Evolutionary conservation across 257 asterid genomes (phyloP), one percentile per base, ranked within the genome.

Genomic region (Fraxinus quadrangulata): DNA sequence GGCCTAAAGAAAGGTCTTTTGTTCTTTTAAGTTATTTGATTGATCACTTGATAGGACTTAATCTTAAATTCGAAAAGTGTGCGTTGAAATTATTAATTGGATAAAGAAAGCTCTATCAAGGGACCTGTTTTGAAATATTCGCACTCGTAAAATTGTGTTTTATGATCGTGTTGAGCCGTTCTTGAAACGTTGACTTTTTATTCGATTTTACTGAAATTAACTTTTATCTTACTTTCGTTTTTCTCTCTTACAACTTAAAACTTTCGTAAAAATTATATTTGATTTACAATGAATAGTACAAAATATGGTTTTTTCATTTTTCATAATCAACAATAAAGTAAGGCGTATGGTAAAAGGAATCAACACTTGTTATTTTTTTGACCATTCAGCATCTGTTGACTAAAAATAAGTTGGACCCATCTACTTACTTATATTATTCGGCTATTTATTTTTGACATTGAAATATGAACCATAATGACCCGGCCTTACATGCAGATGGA

Each of bases 371-470:
- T 17, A 54, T 5, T 56, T 19, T 42, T 19, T 56, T 17, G 26
- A n/a, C 66, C 66, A 56, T 1, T 3, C 13, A 1, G 11, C 23
- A 54, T 19, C 10, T n/a, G 2, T 56, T 56, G 24, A 6, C 26
- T n/a, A n/a, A 56, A 17, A 6, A 56, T n/a, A 56, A n/a, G 66
- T 56, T 19, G 66, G 66, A n/a, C 28, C 66, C 24, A 56, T 56
- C 66, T 3, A 56, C 12, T 56, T 3, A 56, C 12, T 56, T 56
- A 2, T n/a, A 19, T n/a, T 56, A 6, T 56, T n/a, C 66, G 66
- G 66, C 66, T 56, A 56, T 56, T 56, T 56, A 56, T 56, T n/a
- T 56, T n/a, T 47, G 66, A 56, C 28, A 56, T 7, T 56, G 66
- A 56, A 56, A n/a, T 56, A 17, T 56, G 66, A 56, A 1, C 66